phyloP scores from a whole-genome alignment of 441 rosid genomes.

The Gossypium schwendimanii region DNA sequence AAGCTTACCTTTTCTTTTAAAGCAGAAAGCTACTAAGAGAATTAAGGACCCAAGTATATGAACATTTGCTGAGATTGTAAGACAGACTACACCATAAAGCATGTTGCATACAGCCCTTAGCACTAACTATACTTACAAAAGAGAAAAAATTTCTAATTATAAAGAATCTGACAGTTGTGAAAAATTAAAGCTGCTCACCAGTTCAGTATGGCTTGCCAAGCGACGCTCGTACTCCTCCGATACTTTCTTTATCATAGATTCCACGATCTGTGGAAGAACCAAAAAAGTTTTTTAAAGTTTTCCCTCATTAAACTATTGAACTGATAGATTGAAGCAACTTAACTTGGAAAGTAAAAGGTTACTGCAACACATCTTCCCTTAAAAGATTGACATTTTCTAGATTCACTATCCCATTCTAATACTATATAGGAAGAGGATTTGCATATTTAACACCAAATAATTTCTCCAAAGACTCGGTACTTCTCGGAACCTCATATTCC shows the following conservation, averaged over 20 bases:
- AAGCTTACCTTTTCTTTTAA: not conserved
- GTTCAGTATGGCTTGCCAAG: slow-evolving; percentile 37
- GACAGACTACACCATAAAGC: not conserved
- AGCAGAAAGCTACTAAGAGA: slow-evolving; percentile 8
- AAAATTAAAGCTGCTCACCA: slow-evolving; percentile 29
- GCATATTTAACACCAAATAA: not conserved
- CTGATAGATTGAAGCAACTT: not conserved
- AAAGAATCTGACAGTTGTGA: slow-evolving; percentile 1
- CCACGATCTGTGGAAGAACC: slow-evolving; percentile 55
- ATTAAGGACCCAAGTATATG: not conserved
- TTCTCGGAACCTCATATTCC: not conserved
- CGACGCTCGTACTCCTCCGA: slow-evolving; percentile 54
- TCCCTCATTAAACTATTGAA: not conserved
- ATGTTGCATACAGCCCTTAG: not conserved
- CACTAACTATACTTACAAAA: not conserved
- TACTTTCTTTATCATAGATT: slow-evolving; percentile 51
- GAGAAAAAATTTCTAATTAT: not conserved
- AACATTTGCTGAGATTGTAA: not conserved
- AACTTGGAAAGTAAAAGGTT: not conserved
- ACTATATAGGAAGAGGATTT: not conserved
- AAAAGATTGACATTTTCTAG: not conserved
- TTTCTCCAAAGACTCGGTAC: not conserved
- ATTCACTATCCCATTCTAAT: not conserved
- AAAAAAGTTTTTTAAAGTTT: not conserved
- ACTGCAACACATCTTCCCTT: not conserved